phyloP scores from a whole-genome alignment of 306 rosid species.

The Comarum palustre region DNA sequence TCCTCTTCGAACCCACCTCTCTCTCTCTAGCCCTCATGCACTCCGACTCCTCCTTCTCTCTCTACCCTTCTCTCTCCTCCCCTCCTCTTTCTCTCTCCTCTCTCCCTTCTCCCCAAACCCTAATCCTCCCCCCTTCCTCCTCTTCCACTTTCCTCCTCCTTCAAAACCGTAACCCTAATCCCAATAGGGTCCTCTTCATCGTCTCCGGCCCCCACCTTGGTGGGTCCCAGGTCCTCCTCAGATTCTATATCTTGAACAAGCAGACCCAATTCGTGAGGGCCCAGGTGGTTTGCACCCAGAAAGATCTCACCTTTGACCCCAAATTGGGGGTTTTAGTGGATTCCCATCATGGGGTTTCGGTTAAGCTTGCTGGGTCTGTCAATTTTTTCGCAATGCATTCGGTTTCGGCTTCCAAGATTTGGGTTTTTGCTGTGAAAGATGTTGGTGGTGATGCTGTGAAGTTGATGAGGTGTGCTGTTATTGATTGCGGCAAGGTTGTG shows the following conservation, averaged over 20 bases:
- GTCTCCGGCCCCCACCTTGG: conserved; percentile 55
- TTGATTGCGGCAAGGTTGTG: conserved; percentile 57
- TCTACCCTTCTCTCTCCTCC: conserved; percentile 61
- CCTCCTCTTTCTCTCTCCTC: conserved; percentile 39
- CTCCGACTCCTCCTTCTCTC: conserved; percentile 79
- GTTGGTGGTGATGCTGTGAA: conserved; percentile 45
- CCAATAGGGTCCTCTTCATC: conserved; percentile 49
- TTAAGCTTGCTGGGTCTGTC: conserved; percentile 58
- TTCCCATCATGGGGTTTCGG: conserved; percentile 58
- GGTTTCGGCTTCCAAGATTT: conserved; percentile 50
- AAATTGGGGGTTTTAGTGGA: conserved; percentile 61
- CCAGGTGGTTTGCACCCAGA: conserved; percentile 44
- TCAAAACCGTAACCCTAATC: conserved; percentile 33
- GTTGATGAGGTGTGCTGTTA: conserved; percentile 75
- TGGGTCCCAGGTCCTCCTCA: conserved; percentile 64
- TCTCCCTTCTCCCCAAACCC: conserved; percentile 54
- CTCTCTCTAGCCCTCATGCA: conserved; percentile 78
- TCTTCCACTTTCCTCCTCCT: conserved; percentile 74
- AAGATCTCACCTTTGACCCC: conserved; percentile 39
- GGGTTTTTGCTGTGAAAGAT: conserved; percentile 59
- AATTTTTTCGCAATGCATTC: conserved; percentile 69
- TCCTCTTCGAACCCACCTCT: conserved; percentile 73
- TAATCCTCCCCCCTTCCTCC: conserved; percentile 64
- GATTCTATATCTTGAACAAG: conserved; percentile 45
- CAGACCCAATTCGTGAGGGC: conserved; percentile 28